Evolutionary conservation across 371 early-diverging fungal genomes (phyloP), one percentile per base, ranked within the genome.

Genomic region (Apophysomyces variabilis): DNA sequence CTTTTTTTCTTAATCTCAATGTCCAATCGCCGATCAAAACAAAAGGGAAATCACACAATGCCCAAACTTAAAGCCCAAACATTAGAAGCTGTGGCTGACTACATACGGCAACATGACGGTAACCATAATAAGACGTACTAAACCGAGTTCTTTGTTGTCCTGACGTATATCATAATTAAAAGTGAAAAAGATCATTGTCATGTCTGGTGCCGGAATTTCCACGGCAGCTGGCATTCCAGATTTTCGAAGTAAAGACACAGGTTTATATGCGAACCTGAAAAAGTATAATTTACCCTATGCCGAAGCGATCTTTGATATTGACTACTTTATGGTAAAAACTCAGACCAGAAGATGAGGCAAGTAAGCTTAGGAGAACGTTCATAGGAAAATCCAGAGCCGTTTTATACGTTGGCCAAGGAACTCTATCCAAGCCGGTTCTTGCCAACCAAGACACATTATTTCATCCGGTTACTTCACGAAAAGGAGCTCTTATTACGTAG

Each of bases 131-230:
- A 26, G 37, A 4, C 6, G 26, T 8, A 39, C 32, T 26, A 26
- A 26, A 26, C 3, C 32, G 32, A 26, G 3, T 26, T 26, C 3
- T 26, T 26, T 26, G 32, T 0, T 18, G 26, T 57, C 26, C 26
- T 21, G 16, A 3, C n/a, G 38, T 46, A n/a, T 13, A 56, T 11
- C 43, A 45, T 7, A 57, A 5, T 38, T 32, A 35, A 16, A 68
- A 80, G 93, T 83, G 61, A 92, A 87, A 64, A 90, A 89, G 38
- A 89, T 97, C 38, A 85, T 98, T 57, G 93, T 97, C 57, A 87
- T 97, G 92, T 89, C 92, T 8, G 99, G 99, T 16, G 98, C 98
- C 9, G 98, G 97, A 0, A 96, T 97, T 35, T 97, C 97, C 14
- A 97, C 98, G 5, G 82, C 91, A 4, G 90, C 93, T 11, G 98